Evolutionary conservation across 495 filamentous ascomycete genomes (phyloP), one percentile per base, ranked within the genome.

Genomic region (Penicillium paxilli): DNA sequence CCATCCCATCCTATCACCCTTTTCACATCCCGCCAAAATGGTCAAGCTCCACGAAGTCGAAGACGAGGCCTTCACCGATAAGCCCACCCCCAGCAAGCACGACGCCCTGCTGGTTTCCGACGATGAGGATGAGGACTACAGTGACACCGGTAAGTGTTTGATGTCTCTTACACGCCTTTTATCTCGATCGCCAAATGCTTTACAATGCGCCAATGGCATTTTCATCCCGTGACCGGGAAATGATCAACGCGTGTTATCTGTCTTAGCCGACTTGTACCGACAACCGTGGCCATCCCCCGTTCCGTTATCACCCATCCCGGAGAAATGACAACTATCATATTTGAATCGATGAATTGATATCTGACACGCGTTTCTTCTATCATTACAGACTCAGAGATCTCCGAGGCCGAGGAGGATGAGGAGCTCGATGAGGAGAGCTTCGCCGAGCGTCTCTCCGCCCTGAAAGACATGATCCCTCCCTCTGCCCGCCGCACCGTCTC

Each of bases 41-140:
- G 94, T 98, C 69, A 89, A 95, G 74, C 89, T 98, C 59, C 87
- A 86, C 60, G 95, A 97, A 76, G 92, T 98, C 67, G 86, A 92
- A 57, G 94, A 98, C 70, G 92, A 96, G 77, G 90, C 94, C 71
- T 96, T 97, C 80, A 76, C 78, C 55, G 77, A 86, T 62, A 88
- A 89, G 71, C 85, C 88, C 59, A 77, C 80, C 41, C 81, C 89
- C 44, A 76, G 75, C 54, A 77, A 77, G 68, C 37, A 73, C 64
- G 69, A 77, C 49, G 68, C 71, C 46, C 67, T 79, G 48, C 60
- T 79, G 35, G 67, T 71, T 51, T 84, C 87, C 54, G 87, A 94
- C 58, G 89, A 95, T 42, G 91, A 93, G 37, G 89, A 93, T 45
- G 90, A 42, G 40, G 40, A 96, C 70, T 94, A 86, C 76, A 92